Evolutionary conservation across 345 rosid genomes (phyloP).

Genomic region (Eutrema heterophyllum): DNA sequence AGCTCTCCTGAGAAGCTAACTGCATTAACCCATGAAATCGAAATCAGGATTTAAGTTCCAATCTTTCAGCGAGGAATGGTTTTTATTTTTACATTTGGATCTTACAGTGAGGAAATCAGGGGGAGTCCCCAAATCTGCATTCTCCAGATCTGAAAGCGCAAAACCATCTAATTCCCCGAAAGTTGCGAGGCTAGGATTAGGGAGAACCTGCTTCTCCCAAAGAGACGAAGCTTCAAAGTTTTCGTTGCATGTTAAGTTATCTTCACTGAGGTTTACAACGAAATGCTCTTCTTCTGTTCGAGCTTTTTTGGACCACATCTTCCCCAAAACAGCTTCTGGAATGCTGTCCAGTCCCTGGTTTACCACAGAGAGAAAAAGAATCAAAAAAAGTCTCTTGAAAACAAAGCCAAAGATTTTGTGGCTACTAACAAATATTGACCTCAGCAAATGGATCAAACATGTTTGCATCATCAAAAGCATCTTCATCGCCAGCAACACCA

Average conservation of each 20-base stretch:
- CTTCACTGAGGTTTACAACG: slow-evolving; percentile 38
- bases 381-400: slow-evolving; percentile 1
- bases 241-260: slow-evolving; percentile 52
- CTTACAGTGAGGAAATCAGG: slow-evolving; percentile 77
- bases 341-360: slow-evolving; percentile 36
- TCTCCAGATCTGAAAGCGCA: slow-evolving; percentile 62
- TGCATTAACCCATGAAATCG: slow-evolving; percentile 40
- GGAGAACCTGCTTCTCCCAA: slow-evolving; percentile 29
- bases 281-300: slow-evolving; percentile 40
- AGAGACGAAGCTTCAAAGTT: slow-evolving; percentile 35
- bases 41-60: not conserved
- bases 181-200: slow-evolving; percentile 13
- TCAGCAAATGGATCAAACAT: slow-evolving; percentile 20
- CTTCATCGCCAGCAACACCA: slow-evolving; percentile 16
- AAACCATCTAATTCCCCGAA: slow-evolving; percentile 27
- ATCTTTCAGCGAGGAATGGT: not conserved
- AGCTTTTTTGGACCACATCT: slow-evolving; percentile 63
- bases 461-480: slow-evolving; percentile 21
- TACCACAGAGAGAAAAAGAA: not conserved
- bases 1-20: slow-evolving; percentile 72
- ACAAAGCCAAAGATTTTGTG: not conserved
- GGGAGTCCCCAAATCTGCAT: slow-evolving; percentile 66
- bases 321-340: slow-evolving; percentile 29
- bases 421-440: slow-evolving; percentile 5
- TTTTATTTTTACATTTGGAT: not conserved